phyloP scores from a whole-genome alignment of 352 stramenopile genomes.

The Peronospora farinosa region DNA sequence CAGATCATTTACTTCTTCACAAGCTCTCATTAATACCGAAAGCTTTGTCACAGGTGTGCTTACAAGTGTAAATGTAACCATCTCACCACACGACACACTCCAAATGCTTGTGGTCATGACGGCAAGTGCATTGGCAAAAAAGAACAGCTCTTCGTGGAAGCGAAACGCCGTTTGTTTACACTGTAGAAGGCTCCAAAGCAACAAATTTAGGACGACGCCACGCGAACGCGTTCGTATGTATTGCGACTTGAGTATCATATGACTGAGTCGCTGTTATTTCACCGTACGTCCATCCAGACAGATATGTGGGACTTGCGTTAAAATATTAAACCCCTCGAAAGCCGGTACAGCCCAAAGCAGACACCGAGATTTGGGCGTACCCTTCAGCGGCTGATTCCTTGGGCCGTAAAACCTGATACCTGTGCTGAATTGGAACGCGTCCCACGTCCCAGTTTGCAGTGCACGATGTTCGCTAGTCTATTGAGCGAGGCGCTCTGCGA shows the following conservation, averaged over 20 bases:
- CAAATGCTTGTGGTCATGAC: background rate
- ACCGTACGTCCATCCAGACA: constrained; percentile 20
- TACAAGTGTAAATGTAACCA: background rate
- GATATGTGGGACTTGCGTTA: constrained; percentile 7
- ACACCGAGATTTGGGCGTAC: background rate
- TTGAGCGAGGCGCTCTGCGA: constrained; percentile 8
- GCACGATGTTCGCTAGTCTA: constrained; percentile 10
- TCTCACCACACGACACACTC: background rate
- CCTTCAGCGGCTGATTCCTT: background rate
- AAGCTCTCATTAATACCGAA: constrained; percentile 2
- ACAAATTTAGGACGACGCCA: constrained; percentile 17
- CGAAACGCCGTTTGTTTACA: background rate
- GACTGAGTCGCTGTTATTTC: constrained; percentile 7
- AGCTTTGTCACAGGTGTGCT: constrained; percentile 3
- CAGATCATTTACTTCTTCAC: background rate
- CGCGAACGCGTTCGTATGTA: constrained; percentile 12
- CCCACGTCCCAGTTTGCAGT: constrained; percentile 1
- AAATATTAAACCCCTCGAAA: background rate
- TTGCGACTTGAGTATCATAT: constrained; percentile 18
- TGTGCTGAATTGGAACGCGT: background rate
- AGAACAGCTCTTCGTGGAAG: background rate
- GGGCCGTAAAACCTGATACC: background rate
- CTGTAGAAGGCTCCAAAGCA: background rate
- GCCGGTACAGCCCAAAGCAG: background rate
- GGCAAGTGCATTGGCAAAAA: background rate